phyloP scores from a whole-genome alignment of 108 stramenopile genomes.

The Asterionellopsis glacialis region DNA sequence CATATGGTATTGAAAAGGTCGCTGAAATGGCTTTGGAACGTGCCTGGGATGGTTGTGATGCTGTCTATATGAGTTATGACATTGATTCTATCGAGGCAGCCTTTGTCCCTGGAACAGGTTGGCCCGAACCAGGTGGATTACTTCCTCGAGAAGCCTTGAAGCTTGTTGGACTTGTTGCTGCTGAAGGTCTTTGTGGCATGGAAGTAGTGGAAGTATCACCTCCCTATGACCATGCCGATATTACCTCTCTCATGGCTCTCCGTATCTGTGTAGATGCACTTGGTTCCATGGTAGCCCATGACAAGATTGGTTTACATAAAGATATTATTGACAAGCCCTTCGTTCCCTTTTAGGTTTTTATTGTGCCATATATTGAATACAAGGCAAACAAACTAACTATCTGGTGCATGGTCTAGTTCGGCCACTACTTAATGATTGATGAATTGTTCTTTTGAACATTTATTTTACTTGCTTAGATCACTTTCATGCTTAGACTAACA shows the following conservation, averaged over 20 bases:
- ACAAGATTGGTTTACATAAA: constrained; percentile 76
- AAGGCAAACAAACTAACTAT: too few relatives aligned
- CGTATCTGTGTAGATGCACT: constrained; percentile 80
- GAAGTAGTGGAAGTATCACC: constrained; percentile 86
- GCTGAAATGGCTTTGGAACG: constrained; percentile 82
- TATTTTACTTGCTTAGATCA: too few relatives aligned
- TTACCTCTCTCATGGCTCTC: constrained; percentile 74
- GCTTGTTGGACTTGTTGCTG: constrained; percentile 69
- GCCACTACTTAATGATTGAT: too few relatives aligned
- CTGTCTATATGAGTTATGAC: constrained; percentile 86
- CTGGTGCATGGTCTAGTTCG: too few relatives aligned
- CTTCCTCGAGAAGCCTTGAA: constrained; percentile 81
- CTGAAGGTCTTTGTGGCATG: constrained; percentile 81
- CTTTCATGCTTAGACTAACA: too few relatives aligned
- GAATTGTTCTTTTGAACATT: too few relatives aligned
- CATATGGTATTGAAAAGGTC: constrained; percentile 75
- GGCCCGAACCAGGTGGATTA: constrained; percentile 86
- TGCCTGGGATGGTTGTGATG: constrained; percentile 86
- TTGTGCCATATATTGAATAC: too few relatives aligned
- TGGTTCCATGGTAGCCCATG: constrained; percentile 77
- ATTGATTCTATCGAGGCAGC: constrained; percentile 88
- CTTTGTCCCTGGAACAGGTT: constrained; percentile 80
- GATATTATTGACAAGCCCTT: constrained; percentile 77
- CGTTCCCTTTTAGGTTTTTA: constrained; percentile 46
- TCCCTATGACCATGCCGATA: constrained; percentile 84